A percentile compares a stretch with the other conserved stretches of the same genome.
These are phyloP conservation scores for Achaetomium macrosporum DNA, from an alignment of 2,329 filamentous ascomycete genomes.

Conservation along the genomic window DNA sequence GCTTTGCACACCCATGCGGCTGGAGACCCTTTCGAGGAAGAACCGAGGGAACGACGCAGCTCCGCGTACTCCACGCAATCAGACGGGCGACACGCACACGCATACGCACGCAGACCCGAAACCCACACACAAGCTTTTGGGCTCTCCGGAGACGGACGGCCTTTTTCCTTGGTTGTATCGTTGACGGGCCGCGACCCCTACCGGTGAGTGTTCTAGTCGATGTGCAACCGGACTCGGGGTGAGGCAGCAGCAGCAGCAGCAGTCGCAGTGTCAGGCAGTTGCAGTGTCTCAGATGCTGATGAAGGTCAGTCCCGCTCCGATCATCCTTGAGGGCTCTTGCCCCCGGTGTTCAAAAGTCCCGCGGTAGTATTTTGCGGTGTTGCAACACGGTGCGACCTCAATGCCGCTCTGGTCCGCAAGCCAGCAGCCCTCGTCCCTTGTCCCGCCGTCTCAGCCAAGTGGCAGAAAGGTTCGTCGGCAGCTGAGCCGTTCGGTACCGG, in stretches of 20 bases:
- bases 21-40: background rate
- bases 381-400: conserved; percentile 28
- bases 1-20: background rate
- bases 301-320: conserved; percentile 12
- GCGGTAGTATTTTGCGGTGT: conserved; percentile 24
- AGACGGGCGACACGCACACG: background rate
- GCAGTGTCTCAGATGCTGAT: conserved; percentile 18
- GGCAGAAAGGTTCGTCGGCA: conserved; percentile 16
- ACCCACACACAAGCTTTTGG: background rate
- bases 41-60: background rate
- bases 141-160: background rate
- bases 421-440: conserved; percentile 11
- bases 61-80: conserved; percentile 5
- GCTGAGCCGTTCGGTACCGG: conserved; percentile 21
- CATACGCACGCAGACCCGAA: background rate
- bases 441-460: conserved; percentile 8
- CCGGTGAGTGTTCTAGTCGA: conserved; percentile 6
- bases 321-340: conserved; percentile 9
- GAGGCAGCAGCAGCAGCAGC: background rate
- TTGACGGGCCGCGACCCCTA: background rate
- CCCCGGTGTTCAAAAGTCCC: conserved; percentile 15
- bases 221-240: background rate
- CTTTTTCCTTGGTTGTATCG: background rate
- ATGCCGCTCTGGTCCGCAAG: conserved; percentile 23
- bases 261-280: background rate